These are phyloP conservation scores for Parafenestella ontariensis DNA, from an alignment of 2,329 filamentous ascomycete species.

Conservation along the genomic window DNA sequence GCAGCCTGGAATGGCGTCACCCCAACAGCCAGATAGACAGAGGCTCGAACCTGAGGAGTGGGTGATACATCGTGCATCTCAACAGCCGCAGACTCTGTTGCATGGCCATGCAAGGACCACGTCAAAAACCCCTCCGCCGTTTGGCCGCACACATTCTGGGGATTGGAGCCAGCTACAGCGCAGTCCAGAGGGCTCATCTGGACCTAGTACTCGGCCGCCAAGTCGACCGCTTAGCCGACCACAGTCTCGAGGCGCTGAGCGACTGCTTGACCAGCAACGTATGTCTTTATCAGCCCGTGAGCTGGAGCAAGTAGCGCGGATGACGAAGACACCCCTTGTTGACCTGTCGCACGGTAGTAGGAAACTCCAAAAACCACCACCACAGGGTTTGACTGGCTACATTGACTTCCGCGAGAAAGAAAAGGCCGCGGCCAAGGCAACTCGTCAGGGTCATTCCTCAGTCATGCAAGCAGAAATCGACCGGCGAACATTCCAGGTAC, in stretches of 20 bases:
- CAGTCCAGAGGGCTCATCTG: constrained; percentile 31
- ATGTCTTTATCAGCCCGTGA: constrained; percentile 80
- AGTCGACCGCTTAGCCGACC: constrained; percentile 51
- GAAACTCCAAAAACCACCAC: constrained; percentile 48
- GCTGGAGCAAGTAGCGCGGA: constrained; percentile 84
- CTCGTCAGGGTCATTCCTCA: constrained; percentile 32
- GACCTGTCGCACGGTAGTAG: constrained; percentile 64
- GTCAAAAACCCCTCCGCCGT: constrained; percentile 57
- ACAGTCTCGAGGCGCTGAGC: constrained; percentile 65
- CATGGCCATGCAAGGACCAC: constrained; percentile 65
- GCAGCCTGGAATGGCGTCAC: constrained; percentile 72
- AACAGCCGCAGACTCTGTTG: constrained; percentile 52
- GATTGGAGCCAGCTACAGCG: constrained; percentile 54
- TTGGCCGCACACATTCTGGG: constrained; percentile 52
- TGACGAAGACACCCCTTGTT: constrained; percentile 79
- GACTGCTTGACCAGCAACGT: constrained; percentile 61
- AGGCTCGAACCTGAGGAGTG: constrained; percentile 79
- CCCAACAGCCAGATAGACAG: constrained; percentile 56
- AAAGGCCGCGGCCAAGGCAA: constrained; percentile 54
- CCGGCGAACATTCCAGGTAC: constrained; percentile 39
- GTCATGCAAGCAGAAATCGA: constrained; percentile 48
- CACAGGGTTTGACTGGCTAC: constrained; percentile 72
- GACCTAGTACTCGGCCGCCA: constrained; percentile 31
- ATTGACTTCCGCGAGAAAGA: constrained; percentile 83
- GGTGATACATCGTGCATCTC: constrained; percentile 76